Evolutionary conservation across 164 flowering plant species (phyloP), one percentile per base, ranked within the genome.

Genomic region (Berberis vulgaris): DNA sequence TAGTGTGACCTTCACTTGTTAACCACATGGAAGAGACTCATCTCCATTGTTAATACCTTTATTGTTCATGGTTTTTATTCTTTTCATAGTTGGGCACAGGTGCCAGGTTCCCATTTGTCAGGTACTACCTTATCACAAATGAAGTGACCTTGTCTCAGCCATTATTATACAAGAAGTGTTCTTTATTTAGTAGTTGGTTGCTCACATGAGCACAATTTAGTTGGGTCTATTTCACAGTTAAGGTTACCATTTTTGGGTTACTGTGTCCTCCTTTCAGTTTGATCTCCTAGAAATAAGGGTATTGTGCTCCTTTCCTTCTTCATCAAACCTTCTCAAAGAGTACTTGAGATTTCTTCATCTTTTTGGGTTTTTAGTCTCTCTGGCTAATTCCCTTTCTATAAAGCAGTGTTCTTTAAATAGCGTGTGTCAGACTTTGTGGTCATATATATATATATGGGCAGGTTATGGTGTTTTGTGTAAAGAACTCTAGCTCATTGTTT

Each of bases 121-220:
- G 41, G 41, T 10, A 40, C n/a, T 10, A 26, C 59, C 41, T 56
- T 13, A 57, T 26, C 5, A 57, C 45, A 57, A 9, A 57, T 57
- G 60, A 41, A 57, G 54, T 52, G 54, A 26, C 1, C 49, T 46
- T 46, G 49, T 5, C 41, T 54, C 5, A 53, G 26, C 1, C 56
- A n/a, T 4, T 1, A 8, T n/a, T 50, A 50, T 0, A 0, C 26
- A 26, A 8, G 8, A 46, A 46, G 49, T 50, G 11, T 50, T 8
- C 54, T 9, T 52, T 26, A 4, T 7, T 52, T 52, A 52, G 54
- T 52, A 52, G 54, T 52, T 52, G 1, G 54, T 52, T 57, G 43
- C 42, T 60, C 65, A 49, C 56, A 49, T 70, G 74, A 70, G 67
- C 26, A 60, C 63, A 63, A 60, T 60, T 72, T 59, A 67, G 61